Evolutionary conservation across 306 rosid species (phyloP).

Genomic region (Hylodesmum podocarpum): DNA sequence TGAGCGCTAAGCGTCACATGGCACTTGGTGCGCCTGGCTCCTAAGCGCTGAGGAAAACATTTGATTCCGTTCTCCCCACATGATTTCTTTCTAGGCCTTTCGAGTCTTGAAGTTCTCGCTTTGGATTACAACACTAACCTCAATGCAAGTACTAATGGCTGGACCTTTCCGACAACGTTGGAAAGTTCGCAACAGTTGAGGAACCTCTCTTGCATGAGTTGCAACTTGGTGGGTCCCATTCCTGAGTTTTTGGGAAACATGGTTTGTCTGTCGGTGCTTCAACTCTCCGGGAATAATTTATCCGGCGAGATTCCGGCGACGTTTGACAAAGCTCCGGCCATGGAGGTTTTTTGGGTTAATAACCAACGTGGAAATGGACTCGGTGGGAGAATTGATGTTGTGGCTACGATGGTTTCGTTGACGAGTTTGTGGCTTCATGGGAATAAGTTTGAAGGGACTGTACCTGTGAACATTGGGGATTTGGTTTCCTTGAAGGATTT

Average conservation of each 20-base stretch:
- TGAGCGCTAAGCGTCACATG: no score
- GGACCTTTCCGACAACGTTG: conserved; percentile 53
- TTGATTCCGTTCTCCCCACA: no score
- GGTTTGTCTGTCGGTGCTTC: conserved; percentile 51
- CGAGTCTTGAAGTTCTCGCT: conserved; percentile 57
- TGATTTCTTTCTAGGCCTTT: conserved; percentile 64
- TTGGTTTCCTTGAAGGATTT: conserved; percentile 59
- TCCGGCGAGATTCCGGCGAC: conserved; percentile 57
- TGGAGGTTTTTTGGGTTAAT: conserved; percentile 64
- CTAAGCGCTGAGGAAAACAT: no score
- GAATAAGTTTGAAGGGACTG: conserved; percentile 55
- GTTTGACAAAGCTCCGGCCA: conserved; percentile 2
- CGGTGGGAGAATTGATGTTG: conserved; percentile 57
- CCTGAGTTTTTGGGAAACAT: conserved; percentile 60
- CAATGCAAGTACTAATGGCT: conserved; percentile 52
- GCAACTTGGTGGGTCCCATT: conserved; percentile 64
- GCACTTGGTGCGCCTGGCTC: no score
- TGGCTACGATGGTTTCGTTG: conserved; percentile 57
- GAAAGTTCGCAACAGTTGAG: conserved; percentile 43
- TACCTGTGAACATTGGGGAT: conserved; percentile 61
- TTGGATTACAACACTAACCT: conserved; percentile 54
- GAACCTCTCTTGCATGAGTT: conserved; percentile 55
- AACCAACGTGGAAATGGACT: conserved; percentile 56
- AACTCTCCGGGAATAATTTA: conserved; percentile 53
- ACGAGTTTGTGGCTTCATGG: conserved; percentile 77